These are phyloP conservation scores for Galeopsis tetrahit DNA, from an alignment of 257 asterid species.

Conservation along the genomic window DNA sequence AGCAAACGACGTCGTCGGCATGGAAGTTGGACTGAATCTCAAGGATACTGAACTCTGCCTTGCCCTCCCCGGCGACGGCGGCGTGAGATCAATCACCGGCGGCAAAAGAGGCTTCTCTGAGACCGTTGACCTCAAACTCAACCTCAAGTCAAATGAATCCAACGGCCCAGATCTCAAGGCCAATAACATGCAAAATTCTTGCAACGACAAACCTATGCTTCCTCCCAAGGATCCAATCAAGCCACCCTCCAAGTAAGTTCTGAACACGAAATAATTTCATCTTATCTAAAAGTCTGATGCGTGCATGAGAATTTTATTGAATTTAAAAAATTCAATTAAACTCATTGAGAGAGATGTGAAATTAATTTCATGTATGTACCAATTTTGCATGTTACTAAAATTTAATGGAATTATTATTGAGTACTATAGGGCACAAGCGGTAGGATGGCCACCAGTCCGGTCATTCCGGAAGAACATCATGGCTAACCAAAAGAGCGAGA, in stretches of 20 bases:
- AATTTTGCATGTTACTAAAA: neutral
- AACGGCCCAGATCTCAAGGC: slow-evolving; percentile 39
- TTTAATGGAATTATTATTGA: neutral
- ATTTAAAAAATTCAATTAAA: too few relatives aligned
- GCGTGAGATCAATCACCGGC: slow-evolving; percentile 13
- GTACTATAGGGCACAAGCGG: slow-evolving; percentile 46
- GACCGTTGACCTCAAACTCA: slow-evolving; percentile 58
- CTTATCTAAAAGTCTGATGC: too few relatives aligned
- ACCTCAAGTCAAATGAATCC: slow-evolving; percentile 44
- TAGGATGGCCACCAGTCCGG: slow-evolving; percentile 60
- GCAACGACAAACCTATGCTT: slow-evolving; percentile 36
- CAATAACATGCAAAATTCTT: slow-evolving; percentile 35
- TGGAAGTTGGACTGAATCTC: slow-evolving; percentile 40
- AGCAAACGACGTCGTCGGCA: slow-evolving; percentile 23
- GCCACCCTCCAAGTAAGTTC: slow-evolving; percentile 54
- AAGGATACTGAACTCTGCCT: slow-evolving; percentile 50
- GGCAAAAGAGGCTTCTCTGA: slow-evolving; percentile 56
- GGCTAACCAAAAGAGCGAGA: slow-evolving; percentile 34
- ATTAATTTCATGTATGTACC: too few relatives aligned
- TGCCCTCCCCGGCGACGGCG: slow-evolving; percentile 43
- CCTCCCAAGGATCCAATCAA: slow-evolving; percentile 52
- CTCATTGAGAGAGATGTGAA: too few relatives aligned
- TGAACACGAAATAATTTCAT: neutral
- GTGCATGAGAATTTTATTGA: too few relatives aligned
- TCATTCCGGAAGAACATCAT: slow-evolving; percentile 46